Evolutionary conservation across 1,284 basidiomycete species (phyloP).

Genomic region (Ustilago crameri): DNA sequence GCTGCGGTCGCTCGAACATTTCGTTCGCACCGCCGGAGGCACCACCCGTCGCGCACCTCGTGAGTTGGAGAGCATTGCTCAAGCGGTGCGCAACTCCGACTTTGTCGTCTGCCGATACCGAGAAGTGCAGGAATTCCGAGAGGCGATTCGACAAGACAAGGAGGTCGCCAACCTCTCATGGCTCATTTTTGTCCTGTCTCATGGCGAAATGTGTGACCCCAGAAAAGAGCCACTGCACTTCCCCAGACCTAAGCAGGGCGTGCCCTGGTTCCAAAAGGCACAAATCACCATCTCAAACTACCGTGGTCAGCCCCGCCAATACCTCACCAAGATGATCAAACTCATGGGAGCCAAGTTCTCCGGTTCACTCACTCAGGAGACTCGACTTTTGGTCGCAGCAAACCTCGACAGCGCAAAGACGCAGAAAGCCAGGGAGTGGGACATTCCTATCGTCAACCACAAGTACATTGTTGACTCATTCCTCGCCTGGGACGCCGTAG

Average conservation of each 20-base stretch:
- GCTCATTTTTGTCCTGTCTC: constrained; percentile 80
- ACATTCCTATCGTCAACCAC: constrained; percentile 86
- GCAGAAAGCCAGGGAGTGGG: constrained; percentile 79
- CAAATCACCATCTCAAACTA: constrained; percentile 87
- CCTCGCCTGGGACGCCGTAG: constrained; percentile 42
- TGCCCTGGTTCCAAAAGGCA: constrained; percentile 70
- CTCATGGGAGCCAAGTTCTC: constrained; percentile 83
- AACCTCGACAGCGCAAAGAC: constrained; percentile 81
- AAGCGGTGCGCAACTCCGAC: constrained; percentile 71
- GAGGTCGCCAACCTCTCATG: constrained; percentile 82
- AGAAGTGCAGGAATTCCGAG: constrained; percentile 76
- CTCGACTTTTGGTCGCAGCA: constrained; percentile 84
- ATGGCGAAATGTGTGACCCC: constrained; percentile 75
- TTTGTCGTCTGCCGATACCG: constrained; percentile 78
- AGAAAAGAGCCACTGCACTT: constrained; percentile 76
- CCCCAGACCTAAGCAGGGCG: constrained; percentile 71
- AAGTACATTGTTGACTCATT: constrained; percentile 90
- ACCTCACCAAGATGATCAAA: constrained; percentile 82
- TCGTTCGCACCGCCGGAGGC: constrained; percentile 36
- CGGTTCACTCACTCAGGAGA: constrained; percentile 76
- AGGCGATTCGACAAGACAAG: constrained; percentile 75
- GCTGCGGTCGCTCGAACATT: constrained; percentile 69
- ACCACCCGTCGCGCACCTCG: constrained; percentile 33
- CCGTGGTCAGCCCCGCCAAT: constrained; percentile 82
- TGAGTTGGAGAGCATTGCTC: constrained; percentile 45